Percentiles rank a stretch among this genome's conserved stretches.
These are phyloP conservation scores for Diaporthe destruens DNA, from an alignment of 2,329 filamentous ascomycete species.

Conservation along the genomic window DNA sequence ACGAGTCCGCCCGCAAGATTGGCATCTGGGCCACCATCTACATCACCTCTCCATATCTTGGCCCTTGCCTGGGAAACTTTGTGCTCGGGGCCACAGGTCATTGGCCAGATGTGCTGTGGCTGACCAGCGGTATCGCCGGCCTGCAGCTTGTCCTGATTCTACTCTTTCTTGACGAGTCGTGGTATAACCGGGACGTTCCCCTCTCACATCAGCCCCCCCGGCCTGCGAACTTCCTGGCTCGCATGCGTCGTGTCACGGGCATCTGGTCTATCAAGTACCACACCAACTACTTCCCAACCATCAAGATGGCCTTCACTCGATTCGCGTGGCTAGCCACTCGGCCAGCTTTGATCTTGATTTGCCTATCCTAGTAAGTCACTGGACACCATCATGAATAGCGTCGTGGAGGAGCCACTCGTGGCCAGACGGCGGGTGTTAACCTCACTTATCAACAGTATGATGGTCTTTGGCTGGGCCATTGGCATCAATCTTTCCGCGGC, in stretches of 20 bases:
- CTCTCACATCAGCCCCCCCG: not conserved
- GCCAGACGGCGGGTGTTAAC: not conserved
- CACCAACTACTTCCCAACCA: not conserved
- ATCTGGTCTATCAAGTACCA: not conserved
- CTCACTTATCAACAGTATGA: slow-evolving; percentile 30
- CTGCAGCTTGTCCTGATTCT: slow-evolving; percentile 48
- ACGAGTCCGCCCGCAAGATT: slow-evolving; percentile 55
- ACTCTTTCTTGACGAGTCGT: slow-evolving; percentile 12
- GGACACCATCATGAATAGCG: not conserved
- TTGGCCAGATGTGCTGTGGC: slow-evolving; percentile 52
- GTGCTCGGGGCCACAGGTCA: slow-evolving; percentile 48
- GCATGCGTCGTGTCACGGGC: not conserved
- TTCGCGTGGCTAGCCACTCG: not conserved
- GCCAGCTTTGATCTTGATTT: not conserved
- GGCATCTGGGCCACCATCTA: slow-evolving; percentile 48
- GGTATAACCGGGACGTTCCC: not conserved
- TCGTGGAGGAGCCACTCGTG: not conserved
- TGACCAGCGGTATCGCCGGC: slow-evolving; percentile 47
- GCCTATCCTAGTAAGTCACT: not conserved
- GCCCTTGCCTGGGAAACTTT: slow-evolving; percentile 50
- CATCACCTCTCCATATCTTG: slow-evolving; percentile 48
- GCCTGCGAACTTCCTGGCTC: slow-evolving; percentile 1
- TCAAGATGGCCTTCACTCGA: not conserved
- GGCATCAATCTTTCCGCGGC: slow-evolving; percentile 58
- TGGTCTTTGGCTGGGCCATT: slow-evolving; percentile 52